phyloP scores from a whole-genome alignment of 306 rosid species.

The Trifolium repens region DNA sequence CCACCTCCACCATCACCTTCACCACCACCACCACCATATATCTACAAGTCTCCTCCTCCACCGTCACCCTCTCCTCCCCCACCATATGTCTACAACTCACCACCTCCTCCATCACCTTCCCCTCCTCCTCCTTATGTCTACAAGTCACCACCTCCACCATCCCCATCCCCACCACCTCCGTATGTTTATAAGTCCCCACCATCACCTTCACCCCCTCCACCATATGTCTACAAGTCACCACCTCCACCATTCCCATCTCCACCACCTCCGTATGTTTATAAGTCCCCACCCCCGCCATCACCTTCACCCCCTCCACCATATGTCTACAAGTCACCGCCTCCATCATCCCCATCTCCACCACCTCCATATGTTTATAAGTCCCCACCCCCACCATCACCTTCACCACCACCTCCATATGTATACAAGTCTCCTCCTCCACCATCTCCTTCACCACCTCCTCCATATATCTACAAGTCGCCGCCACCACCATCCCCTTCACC shows the following conservation, averaged over 20 bases:
- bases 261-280: not conserved
- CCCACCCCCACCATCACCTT: not conserved
- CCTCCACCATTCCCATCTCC: not conserved
- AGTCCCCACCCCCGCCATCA: not conserved
- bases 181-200: constrained; percentile 1
- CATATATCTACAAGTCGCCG: not conserved
- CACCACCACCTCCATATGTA: not conserved
- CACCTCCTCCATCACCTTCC: not conserved
- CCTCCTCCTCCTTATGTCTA: not conserved
- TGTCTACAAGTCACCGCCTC: not conserved
- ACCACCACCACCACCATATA: not conserved
- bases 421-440: not conserved
- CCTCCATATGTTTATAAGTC: not conserved
- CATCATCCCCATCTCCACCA: not conserved
- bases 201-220: not conserved
- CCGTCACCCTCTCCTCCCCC: not conserved
- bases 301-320: not conserved
- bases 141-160: not conserved
- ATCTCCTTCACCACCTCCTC: not conserved
- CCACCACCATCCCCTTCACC: not conserved
- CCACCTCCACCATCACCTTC: not conserved
- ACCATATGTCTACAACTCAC: not conserved
- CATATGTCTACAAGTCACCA: not conserved
- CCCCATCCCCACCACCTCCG: not conserved
- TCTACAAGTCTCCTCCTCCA: not conserved